Evolutionary conservation across 257 asterid species (phyloP), one percentile per base, ranked within the genome.

Genomic region (Dorcoceras hygrometricum): DNA sequence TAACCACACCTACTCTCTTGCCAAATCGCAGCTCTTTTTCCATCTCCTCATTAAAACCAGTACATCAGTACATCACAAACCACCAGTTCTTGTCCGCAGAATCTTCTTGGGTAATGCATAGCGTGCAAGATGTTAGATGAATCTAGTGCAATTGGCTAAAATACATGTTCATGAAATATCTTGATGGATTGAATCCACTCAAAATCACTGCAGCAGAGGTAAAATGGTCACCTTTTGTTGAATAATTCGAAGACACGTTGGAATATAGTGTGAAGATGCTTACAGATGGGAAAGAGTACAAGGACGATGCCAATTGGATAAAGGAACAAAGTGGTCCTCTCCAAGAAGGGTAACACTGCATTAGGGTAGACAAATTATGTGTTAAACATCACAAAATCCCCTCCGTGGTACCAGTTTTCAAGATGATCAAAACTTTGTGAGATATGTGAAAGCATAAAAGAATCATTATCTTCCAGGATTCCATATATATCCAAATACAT

Each of bases 291-390:
- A 60, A 92, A 88, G 66, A 94, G 93, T 67, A 94, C 88, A 64
- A 94, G 74, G 61, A 78, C 89, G 55, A 78, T 48, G 48, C 99
- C 97, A 60, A 94, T 94, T 65, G 99, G 99, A 74, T 94, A 94
- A 66, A 94, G 85, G 81, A 94, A 90, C 75, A 94, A 77, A n/a
- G 99, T 94, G 54, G 99, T 90, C 85, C 89, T 94, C 81, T 90
- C 99, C 85, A 94, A 75, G 85, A 94, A 94, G 60, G 99, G 99
- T 58, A 94, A 74, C 62, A 94, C 99, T 94, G 96, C 85, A 86
- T 27, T 53, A 63, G 3, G 31, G 39, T 66, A 26, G 57, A 69
- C 68, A 62, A 57, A 66, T 26, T 28, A 23, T 61, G 50, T 8
- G 8, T 46, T 12, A 46, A 46, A 46, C 22, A 4, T 46, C 8